Evolutionary conservation across 1,284 basidiomycete genomes (phyloP).

Genomic region (Tilletia horrida): DNA sequence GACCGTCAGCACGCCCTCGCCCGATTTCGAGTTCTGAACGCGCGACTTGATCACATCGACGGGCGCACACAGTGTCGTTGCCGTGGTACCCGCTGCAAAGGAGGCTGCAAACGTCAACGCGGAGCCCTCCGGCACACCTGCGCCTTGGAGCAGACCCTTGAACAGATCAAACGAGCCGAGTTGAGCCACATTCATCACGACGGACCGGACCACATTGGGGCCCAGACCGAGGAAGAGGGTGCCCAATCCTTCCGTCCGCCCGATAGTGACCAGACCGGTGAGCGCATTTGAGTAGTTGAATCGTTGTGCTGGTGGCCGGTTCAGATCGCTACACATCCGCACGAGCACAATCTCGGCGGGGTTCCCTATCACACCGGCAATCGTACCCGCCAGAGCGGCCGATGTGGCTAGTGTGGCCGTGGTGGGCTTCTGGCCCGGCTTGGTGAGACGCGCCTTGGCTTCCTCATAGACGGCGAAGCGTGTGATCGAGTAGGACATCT

Average conservation of each 20-base stretch:
- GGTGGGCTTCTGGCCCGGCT: constrained; percentile 10
- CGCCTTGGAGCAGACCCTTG: constrained; percentile 57
- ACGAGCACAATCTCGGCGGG: constrained; percentile 60
- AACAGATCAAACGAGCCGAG: constrained; percentile 59
- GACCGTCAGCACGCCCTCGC: constrained; percentile 32
- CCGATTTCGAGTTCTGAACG: constrained; percentile 56
- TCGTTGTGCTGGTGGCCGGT: constrained; percentile 40
- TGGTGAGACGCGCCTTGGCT: constrained; percentile 10
- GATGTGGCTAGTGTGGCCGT: constrained; percentile 21
- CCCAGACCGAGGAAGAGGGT: constrained; percentile 58
- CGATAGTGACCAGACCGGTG: constrained; percentile 58
- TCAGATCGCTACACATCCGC: constrained; percentile 57
- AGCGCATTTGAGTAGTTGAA: constrained; percentile 57
- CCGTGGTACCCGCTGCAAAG: constrained; percentile 60
- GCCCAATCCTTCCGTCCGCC: constrained; percentile 57
- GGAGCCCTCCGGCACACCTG: constrained; percentile 57
- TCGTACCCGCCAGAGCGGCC: constrained; percentile 21
- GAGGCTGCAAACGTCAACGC: constrained; percentile 59
- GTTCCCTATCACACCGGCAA: constrained; percentile 21
- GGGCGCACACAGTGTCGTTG: constrained; percentile 56
- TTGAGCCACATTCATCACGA: constrained; percentile 59
- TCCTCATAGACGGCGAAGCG: constrained; percentile 28
- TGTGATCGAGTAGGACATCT: constrained; percentile 27
- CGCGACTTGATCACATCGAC: constrained; percentile 59
- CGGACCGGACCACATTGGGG: constrained; percentile 60